Conservation (phyloP, 495 filamentous ascomycete species). For the Xylaria flabelliformis region DNA sequence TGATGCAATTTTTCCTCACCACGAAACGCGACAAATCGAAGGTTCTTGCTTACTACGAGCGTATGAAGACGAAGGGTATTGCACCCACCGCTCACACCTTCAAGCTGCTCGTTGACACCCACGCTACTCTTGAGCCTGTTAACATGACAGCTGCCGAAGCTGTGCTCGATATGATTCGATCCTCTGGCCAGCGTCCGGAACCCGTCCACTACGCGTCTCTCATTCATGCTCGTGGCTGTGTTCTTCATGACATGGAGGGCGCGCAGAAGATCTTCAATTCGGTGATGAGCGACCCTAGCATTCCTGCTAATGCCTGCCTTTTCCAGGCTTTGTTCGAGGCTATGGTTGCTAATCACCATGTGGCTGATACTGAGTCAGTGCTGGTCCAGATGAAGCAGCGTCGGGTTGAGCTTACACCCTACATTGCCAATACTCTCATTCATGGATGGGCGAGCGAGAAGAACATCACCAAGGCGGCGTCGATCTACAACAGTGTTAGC, state of each 20-base stretch:
- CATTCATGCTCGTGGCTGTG: conserved; percentile 95
- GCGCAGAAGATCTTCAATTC: conserved; percentile 82
- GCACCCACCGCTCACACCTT: conserved; percentile 93
- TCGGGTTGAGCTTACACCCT: conserved; percentile 86
- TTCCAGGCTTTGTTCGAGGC: conserved; percentile 96
- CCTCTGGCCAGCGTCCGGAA: conserved; percentile 76
- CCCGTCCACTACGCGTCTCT: conserved; percentile 94
- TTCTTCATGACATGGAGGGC: conserved; percentile 85
- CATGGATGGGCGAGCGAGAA: conserved; percentile 92
- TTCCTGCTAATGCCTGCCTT: conserved; percentile 79
- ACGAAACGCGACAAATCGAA: conserved; percentile 95
- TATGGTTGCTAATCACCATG: conserved; percentile 91
- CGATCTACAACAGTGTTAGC: conserved; percentile 77
- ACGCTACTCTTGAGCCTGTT: conserved; percentile 91
- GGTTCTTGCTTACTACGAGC: conserved; percentile 93
- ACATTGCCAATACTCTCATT: conserved; percentile 99
- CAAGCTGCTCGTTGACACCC: conserved; percentile 95
- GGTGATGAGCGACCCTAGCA: conserved; percentile 68
- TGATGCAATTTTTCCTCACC: conserved; percentile 99
- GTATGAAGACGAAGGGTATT: conserved; percentile 88
- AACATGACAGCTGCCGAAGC: conserved; percentile 90
- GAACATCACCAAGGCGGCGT: conserved; percentile 77
- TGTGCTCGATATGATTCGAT: conserved; percentile 78
- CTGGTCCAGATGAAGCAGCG: conserved; percentile 74
- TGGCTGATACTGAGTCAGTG: conserved; percentile 74